These are phyloP conservation scores for Rhynchosporium secalis DNA, from an alignment of 2,329 filamentous ascomycete species.

Conservation along the genomic window DNA sequence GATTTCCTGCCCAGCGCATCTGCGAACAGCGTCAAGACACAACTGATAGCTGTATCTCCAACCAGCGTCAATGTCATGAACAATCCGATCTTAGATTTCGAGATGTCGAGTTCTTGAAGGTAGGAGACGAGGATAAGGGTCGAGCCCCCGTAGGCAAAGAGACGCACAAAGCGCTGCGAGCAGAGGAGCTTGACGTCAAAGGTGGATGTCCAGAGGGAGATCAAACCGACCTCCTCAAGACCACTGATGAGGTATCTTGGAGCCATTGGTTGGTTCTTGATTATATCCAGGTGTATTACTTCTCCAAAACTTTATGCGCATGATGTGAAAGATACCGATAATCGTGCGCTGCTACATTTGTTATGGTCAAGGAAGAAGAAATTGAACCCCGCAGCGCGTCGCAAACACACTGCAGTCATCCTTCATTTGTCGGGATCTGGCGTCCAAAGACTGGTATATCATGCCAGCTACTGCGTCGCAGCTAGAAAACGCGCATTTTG, in stretches of 20 bases:
- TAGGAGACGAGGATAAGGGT: conserved; percentile 59
- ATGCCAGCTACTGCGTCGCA: conserved; percentile 1
- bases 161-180: conserved; percentile 58
- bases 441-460: not conserved
- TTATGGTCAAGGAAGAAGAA: not conserved
- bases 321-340: not conserved
- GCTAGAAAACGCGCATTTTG: not conserved
- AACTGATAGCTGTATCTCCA: conserved; percentile 60
- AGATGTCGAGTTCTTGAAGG: conserved; percentile 51
- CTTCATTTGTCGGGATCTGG: not conserved
- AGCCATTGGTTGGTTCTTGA: conserved; percentile 26
- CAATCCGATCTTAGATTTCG: conserved; percentile 55
- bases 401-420: not conserved
- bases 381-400: not conserved
- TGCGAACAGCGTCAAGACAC: conserved; percentile 58
- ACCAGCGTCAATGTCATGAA: conserved; percentile 66
- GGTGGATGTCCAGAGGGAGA: conserved; percentile 45
- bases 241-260: conserved; percentile 25
- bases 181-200: conserved; percentile 59
- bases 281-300: not conserved
- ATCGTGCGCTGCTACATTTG: not conserved
- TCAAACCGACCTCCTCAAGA: conserved; percentile 48
- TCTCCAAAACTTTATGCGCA: not conserved
- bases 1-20: conserved; percentile 56
- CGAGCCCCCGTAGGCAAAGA: conserved; percentile 62